Conservation (phyloP, 345 rosid genomes). For the Triadica sebifera region DNA sequence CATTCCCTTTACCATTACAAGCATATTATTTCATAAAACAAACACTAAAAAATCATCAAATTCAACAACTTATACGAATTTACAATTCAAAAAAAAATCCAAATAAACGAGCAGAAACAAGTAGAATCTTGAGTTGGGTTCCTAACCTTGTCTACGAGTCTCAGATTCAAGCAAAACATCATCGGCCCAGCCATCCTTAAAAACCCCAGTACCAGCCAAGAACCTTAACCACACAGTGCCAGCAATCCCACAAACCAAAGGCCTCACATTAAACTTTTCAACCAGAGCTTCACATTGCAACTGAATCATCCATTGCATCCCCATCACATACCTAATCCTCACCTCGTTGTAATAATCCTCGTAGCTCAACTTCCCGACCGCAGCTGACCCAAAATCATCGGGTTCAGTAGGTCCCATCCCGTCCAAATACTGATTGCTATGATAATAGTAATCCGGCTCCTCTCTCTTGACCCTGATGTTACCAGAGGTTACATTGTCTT, state of each 20-base stretch:
- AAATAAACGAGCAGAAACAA: not conserved
- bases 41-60: not conserved
- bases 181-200: slow-evolving; percentile 61
- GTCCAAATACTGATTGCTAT: too few species aligned
- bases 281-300: slow-evolving; percentile 73
- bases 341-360: slow-evolving; percentile 63
- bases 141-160: slow-evolving; percentile 37
- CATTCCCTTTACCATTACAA: not conserved
- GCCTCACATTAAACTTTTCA: slow-evolving; percentile 50
- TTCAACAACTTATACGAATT: not conserved
- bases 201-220: slow-evolving; percentile 47
- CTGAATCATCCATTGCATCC: slow-evolving; percentile 64
- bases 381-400: slow-evolving; percentile 44
- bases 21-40: not conserved
- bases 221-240: slow-evolving; percentile 55
- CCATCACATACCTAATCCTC: slow-evolving; percentile 66
- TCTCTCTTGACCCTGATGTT: slow-evolving; percentile 20
- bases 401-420: slow-evolving; percentile 43
- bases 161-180: slow-evolving; percentile 54
- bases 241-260: slow-evolving; percentile 59
- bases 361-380: slow-evolving; percentile 24
- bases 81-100: not conserved
- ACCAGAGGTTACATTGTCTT: not conserved
- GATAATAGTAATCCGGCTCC: not conserved
- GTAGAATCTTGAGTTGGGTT: not conserved